Evolutionary conservation across 2,329 filamentous ascomycete genomes (phyloP).

Genomic region (Thyridium curvatum): DNA sequence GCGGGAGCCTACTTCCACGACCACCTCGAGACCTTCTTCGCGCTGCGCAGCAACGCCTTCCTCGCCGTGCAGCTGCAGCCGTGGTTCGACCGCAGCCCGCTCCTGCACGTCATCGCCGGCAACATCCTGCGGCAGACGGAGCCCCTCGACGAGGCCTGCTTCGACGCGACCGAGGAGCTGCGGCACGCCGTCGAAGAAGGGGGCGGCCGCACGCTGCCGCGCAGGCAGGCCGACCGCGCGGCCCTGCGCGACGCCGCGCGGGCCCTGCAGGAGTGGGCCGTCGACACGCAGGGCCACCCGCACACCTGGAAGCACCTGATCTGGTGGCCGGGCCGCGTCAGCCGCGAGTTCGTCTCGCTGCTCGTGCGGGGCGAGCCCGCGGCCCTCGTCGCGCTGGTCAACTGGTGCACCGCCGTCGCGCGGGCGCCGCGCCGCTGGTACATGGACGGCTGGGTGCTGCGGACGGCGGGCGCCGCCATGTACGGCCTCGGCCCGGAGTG

Average conservation of each 20-base stretch:
- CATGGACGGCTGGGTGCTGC: constrained; percentile 12
- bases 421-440: constrained; percentile 15
- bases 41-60: constrained; percentile 11
- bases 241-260: neutral
- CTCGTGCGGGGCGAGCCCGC: constrained; percentile 10
- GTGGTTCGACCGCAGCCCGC: constrained; percentile 9
- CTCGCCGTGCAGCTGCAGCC: constrained; percentile 9
- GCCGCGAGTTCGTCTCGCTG: constrained; percentile 11
- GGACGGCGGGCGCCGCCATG: constrained; percentile 11
- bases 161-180: neutral
- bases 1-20: neutral
- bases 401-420: constrained; percentile 17
- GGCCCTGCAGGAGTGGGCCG: constrained; percentile 11
- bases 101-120: constrained; percentile 3
- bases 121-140: neutral
- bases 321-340: constrained; percentile 13
- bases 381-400: constrained; percentile 13
- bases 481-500: neutral
- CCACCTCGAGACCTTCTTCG: constrained; percentile 8
- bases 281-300: constrained; percentile 7
- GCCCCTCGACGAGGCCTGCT: neutral
- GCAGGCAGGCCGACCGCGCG: neutral
- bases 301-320: constrained; percentile 14
- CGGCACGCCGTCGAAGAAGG: neutral
- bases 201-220: neutral